These are phyloP conservation scores for Vachellia pachyceras DNA, from an alignment of 306 rosid species.

Conservation along the genomic window DNA sequence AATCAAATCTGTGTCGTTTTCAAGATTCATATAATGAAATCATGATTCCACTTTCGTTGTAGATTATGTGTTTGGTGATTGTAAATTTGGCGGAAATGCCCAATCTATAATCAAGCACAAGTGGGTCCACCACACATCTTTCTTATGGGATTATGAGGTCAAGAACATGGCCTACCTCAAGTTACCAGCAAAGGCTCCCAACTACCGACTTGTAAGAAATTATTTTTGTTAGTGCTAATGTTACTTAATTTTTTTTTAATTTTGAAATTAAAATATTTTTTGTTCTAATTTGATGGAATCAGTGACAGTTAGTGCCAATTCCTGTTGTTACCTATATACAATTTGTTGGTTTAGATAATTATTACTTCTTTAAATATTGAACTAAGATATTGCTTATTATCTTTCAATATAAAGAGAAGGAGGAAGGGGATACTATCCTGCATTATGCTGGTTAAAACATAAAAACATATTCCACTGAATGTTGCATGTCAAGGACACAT, in stretches of 20 bases:
- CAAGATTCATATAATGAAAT: constrained; percentile 16
- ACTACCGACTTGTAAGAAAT: constrained; percentile 70
- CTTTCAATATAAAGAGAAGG: neutral
- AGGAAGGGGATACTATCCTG: neutral
- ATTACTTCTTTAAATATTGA: neutral
- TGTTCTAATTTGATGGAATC: neutral
- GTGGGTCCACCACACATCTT: constrained; percentile 98
- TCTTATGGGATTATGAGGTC: constrained; percentile 82
- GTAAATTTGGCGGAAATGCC: constrained; percentile 95
- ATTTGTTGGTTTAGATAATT: neutral
- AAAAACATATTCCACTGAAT: neutral
- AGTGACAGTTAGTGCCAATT: neutral
- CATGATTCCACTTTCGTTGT: constrained; percentile 33
- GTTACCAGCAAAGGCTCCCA: constrained; percentile 76
- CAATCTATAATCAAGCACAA: constrained; percentile 87
- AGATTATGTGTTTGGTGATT: constrained; percentile 90
- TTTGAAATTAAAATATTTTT: neutral
- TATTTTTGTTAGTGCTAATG: neutral
- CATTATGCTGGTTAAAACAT: neutral
- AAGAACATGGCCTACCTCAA: constrained; percentile 88
- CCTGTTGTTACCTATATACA: neutral
- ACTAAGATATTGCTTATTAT: neutral
- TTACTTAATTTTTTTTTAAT: neutral
- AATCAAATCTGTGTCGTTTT: neutral
- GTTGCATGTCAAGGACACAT: neutral